Percentiles rank a stretch among this genome's conserved stretches.
Evolutionary conservation across 106 monocot genomes (phyloP).

Genomic region (Apostasia shenzhenica): DNA sequence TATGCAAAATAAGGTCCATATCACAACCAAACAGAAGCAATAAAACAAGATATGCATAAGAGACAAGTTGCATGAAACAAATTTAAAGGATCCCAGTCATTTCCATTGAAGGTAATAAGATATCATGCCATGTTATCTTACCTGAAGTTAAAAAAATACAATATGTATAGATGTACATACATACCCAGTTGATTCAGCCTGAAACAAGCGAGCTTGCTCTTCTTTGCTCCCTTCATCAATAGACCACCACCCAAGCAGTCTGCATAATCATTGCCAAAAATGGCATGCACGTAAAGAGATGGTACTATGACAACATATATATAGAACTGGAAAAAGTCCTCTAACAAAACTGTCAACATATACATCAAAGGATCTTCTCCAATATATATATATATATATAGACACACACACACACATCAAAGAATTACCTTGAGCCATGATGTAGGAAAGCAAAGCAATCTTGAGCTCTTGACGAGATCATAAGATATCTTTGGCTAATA

Average conservation of each 20-base stretch:
- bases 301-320: slow-evolving; percentile 1
- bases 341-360: background rate
- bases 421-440: slow-evolving; percentile 79
- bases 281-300: slow-evolving; percentile 3
- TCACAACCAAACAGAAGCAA: no score
- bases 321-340: background rate
- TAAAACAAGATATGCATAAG: no score
- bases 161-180: slow-evolving; percentile 1
- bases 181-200: slow-evolving; percentile 65
- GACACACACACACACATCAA: background rate
- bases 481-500: slow-evolving; percentile 43
- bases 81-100: no score
- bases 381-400: background rate
- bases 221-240: slow-evolving; percentile 99
- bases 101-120: no score
- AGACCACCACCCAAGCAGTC: slow-evolving; percentile 96
- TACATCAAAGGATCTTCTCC: no score
- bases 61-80: no score
- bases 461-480: slow-evolving; percentile 52
- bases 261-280: slow-evolving; percentile 13
- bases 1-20: no score
- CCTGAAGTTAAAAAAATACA: background rate
- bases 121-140: no score
- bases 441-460: slow-evolving; percentile 90
- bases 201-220: slow-evolving; percentile 78